These are phyloP conservation scores for Helotiales sp. DNA, from an alignment of 2,329 filamentous ascomycete species.

Conservation along the genomic window DNA sequence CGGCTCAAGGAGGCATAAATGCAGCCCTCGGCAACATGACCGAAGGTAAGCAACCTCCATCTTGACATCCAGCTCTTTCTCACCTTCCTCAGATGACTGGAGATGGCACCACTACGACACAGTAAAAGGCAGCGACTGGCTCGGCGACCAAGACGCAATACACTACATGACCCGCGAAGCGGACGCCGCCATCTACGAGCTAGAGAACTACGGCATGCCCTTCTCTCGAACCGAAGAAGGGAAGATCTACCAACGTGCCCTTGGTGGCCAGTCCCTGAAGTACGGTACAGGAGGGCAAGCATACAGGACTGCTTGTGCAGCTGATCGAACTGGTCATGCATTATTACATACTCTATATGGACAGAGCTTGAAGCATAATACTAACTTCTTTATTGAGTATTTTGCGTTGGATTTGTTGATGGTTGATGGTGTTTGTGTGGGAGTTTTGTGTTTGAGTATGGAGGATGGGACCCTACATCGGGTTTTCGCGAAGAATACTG, in stretches of 20 bases:
- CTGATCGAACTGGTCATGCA: slow-evolving; percentile 49
- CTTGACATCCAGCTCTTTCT: slow-evolving; percentile 31
- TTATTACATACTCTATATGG: slow-evolving; percentile 52
- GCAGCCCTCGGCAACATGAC: slow-evolving; percentile 48
- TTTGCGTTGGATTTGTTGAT: slow-evolving; percentile 50
- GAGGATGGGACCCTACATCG: slow-evolving; percentile 50
- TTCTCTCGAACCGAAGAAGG: slow-evolving; percentile 49
- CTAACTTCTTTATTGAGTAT: slow-evolving; percentile 51
- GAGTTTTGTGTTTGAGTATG: slow-evolving; percentile 47
- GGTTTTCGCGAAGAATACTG: slow-evolving; percentile 47
- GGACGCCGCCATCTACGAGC: slow-evolving; percentile 52
- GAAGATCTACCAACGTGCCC: slow-evolving; percentile 47
- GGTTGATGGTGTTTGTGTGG: slow-evolving; percentile 47
- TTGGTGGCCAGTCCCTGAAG: slow-evolving; percentile 47
- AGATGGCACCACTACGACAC: slow-evolving; percentile 62
- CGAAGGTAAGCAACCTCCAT: slow-evolving; percentile 38
- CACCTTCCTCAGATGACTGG: slow-evolving; percentile 47
- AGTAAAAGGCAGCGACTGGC: slow-evolving; percentile 58
- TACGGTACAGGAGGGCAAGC: slow-evolving; percentile 50
- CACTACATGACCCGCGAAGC: slow-evolving; percentile 60
- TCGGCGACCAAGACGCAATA: slow-evolving; percentile 59
- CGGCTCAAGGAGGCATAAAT: slow-evolving; percentile 67
- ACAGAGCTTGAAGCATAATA: slow-evolving; percentile 47
- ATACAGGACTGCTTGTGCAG: slow-evolving; percentile 43
- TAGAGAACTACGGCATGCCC: slow-evolving; percentile 55